These are phyloP conservation scores for Aspergillus funiculosus DNA, from an alignment of 495 filamentous ascomycete genomes.

Conservation along the genomic window DNA sequence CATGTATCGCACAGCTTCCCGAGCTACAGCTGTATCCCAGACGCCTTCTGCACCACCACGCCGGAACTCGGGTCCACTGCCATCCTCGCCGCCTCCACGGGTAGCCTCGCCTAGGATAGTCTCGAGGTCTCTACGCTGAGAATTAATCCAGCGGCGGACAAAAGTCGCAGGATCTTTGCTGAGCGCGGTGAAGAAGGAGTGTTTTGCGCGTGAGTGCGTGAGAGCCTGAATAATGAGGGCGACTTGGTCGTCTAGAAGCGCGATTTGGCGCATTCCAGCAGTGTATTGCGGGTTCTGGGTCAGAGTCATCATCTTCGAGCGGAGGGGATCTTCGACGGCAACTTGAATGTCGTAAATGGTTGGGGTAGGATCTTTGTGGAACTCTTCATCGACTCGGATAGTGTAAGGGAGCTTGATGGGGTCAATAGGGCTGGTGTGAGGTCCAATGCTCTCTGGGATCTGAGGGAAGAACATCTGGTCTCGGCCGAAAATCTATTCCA, in stretches of 20 bases:
- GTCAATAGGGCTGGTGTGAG: slow-evolving; percentile 70
- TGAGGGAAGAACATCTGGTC: slow-evolving; percentile 86
- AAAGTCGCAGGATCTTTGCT: slow-evolving; percentile 77
- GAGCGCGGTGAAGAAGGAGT: slow-evolving; percentile 72
- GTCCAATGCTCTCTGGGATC: slow-evolving; percentile 65
- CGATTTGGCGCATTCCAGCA: slow-evolving; percentile 62
- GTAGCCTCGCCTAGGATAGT: slow-evolving; percentile 77
- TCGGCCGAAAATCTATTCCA: slow-evolving; percentile 61
- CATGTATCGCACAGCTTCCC: slow-evolving; percentile 47
- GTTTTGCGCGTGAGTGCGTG: slow-evolving; percentile 72
- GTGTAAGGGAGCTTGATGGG: slow-evolving; percentile 86
- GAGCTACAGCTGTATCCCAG: slow-evolving; percentile 47
- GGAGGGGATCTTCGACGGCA: slow-evolving; percentile 75
- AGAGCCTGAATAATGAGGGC: slow-evolving; percentile 73
- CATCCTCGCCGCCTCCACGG: slow-evolving; percentile 60
- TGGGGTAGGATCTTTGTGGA: slow-evolving; percentile 55
- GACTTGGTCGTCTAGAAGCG: slow-evolving; percentile 73
- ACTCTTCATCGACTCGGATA: slow-evolving; percentile 85
- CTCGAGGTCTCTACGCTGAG: slow-evolving; percentile 85
- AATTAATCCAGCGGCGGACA: slow-evolving; percentile 74
- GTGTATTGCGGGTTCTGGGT: slow-evolving; percentile 45
- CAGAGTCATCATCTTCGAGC: slow-evolving; percentile 58
- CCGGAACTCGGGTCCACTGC: slow-evolving; percentile 52
- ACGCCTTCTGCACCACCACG: slow-evolving; percentile 49
- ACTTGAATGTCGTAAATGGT: slow-evolving; percentile 89